phyloP scores from a whole-genome alignment of 2,329 filamentous ascomycete species.

The Penicillium sp. region DNA sequence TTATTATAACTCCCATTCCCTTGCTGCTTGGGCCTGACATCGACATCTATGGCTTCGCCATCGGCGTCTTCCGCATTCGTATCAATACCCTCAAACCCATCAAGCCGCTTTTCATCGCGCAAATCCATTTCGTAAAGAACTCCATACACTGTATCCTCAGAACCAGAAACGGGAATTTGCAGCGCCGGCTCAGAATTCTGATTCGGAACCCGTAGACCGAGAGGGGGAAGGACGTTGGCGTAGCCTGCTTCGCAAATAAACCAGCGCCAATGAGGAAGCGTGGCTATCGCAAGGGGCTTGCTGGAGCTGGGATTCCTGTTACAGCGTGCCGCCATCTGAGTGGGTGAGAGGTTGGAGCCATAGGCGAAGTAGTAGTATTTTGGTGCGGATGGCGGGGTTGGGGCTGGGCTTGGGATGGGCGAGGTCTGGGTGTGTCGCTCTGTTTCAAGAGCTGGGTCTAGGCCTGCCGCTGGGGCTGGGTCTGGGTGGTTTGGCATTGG shows the following conservation, averaged over 20 bases:
- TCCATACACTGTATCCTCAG: conserved; percentile 38
- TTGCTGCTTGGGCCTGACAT: conserved; percentile 34
- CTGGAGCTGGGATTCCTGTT: conserved; percentile 34
- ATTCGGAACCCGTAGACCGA: conserved; percentile 20
- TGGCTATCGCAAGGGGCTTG: conserved; percentile 41
- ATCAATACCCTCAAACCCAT: conserved; percentile 44
- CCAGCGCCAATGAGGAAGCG: conserved; percentile 43
- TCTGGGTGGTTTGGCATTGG: background rate
- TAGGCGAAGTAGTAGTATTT: conserved; percentile 47
- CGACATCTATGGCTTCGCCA: conserved; percentile 8
- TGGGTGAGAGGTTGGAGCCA: conserved; percentile 46
- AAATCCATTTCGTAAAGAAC: conserved; percentile 44
- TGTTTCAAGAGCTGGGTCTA: background rate
- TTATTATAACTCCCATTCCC: conserved; percentile 41
- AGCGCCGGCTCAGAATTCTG: conserved; percentile 20
- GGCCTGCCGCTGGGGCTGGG: background rate
- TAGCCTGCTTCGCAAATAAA: conserved; percentile 46
- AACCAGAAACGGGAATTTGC: conserved; percentile 24
- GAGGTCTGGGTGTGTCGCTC: conserved; percentile 2
- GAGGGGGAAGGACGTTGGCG: conserved; percentile 42
- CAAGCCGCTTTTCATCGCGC: conserved; percentile 39
- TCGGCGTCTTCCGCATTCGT: conserved; percentile 10
- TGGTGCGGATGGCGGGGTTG: conserved; percentile 5
- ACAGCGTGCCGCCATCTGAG: conserved; percentile 44
- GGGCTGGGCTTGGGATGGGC: conserved; percentile 21